These are phyloP conservation scores for Bipolaris zeicola DNA, from an alignment of 2,329 filamentous ascomycete genomes.

Conservation along the genomic window DNA sequence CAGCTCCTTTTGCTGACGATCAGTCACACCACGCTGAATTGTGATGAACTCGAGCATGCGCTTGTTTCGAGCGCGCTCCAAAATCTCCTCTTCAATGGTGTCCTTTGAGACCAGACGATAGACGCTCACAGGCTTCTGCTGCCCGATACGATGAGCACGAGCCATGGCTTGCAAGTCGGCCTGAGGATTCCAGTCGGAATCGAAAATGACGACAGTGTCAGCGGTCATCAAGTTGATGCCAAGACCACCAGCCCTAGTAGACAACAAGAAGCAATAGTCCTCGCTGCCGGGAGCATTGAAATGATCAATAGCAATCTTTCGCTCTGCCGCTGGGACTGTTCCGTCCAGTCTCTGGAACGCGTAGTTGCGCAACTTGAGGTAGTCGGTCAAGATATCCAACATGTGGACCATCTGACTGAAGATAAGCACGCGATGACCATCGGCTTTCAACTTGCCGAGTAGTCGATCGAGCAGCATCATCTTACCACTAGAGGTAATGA, in stretches of 20 bases:
- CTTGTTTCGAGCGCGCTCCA: constrained; percentile 96
- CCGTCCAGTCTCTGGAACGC: constrained; percentile 94
- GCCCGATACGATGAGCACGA: constrained; percentile 94
- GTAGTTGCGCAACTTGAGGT: constrained; percentile 90
- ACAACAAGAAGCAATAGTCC: constrained; percentile 95
- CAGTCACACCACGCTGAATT: constrained; percentile 94
- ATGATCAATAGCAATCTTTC: constrained; percentile 94
- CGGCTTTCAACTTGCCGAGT: constrained; percentile 89
- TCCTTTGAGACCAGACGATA: constrained; percentile 97
- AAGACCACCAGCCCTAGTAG: constrained; percentile 93
- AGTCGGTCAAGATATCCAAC: constrained; percentile 94
- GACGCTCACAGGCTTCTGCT: constrained; percentile 93
- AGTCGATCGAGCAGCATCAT: constrained; percentile 99
- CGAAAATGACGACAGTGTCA: constrained; percentile 96
- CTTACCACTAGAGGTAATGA: constrained; percentile 97
- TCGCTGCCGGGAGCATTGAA: constrained; percentile 97
- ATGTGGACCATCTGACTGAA: constrained; percentile 99
- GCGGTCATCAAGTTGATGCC: constrained; percentile 99
- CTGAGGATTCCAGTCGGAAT: constrained; percentile 99
- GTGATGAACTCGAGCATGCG: constrained; percentile 96
- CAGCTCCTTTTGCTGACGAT: constrained; percentile 86
- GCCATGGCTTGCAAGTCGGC: constrained; percentile 99
- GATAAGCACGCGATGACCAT: constrained; percentile 93
- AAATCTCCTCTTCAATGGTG: constrained; percentile 95
- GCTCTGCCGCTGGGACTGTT: constrained; percentile 85